phyloP scores from a whole-genome alignment of 2,329 filamentous ascomycete species.

The Akanthomyces lecanii region DNA sequence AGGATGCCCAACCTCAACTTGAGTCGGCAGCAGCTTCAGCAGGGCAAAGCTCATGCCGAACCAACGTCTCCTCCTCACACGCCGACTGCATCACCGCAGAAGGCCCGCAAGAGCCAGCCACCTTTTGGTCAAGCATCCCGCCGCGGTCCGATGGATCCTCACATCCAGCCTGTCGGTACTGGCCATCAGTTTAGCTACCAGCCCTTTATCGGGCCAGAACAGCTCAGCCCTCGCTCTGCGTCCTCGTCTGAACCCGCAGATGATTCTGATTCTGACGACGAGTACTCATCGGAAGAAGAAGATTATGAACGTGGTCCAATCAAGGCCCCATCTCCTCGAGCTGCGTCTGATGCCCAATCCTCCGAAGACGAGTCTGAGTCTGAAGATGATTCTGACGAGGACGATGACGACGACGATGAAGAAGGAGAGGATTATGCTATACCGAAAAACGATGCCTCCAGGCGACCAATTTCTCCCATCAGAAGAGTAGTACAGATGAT shows the following conservation, averaged over 20 bases:
- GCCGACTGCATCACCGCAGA: conserved; percentile 37
- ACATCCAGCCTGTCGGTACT: conserved; percentile 40
- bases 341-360: not conserved
- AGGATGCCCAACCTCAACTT: conserved; percentile 40
- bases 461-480: not conserved
- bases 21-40: conserved; percentile 26
- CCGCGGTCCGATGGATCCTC: conserved; percentile 33
- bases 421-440: not conserved
- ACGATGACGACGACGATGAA: not conserved
- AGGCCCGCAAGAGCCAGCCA: conserved; percentile 32
- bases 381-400: not conserved
- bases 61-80: conserved; percentile 47
- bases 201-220: conserved; percentile 30
- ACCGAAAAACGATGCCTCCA: not conserved
- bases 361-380: conserved; percentile 7
- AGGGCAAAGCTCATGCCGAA: conserved; percentile 24
- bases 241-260: conserved; percentile 21
- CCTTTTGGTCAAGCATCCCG: conserved; percentile 29
- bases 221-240: conserved; percentile 34
- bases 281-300: conserved; percentile 1
- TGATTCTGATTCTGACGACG: conserved; percentile 24
- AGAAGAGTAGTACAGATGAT: not conserved
- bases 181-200: conserved; percentile 42
- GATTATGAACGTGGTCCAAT: not conserved
- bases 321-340: conserved; percentile 1